Conservation (phyloP, 2,329 filamentous ascomycete species). For the Laburnicola sp. region DNA sequence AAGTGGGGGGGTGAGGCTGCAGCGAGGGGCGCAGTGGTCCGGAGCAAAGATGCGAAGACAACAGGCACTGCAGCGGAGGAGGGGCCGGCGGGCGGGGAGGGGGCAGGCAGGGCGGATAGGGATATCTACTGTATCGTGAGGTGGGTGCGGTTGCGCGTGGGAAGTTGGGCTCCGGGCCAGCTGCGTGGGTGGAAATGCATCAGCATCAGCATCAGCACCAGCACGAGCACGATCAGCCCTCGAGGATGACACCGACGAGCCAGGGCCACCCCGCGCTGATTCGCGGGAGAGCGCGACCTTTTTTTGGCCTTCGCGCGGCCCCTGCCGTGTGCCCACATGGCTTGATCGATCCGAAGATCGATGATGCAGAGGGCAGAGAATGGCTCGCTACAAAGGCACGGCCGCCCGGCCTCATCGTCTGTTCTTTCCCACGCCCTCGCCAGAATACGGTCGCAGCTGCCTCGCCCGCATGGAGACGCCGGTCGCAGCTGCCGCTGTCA, state of each 20-base stretch:
- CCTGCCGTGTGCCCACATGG: neutral
- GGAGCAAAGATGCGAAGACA: neutral
- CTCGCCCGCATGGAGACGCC: slow-evolving; percentile 9
- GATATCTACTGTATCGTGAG: slow-evolving; percentile 3
- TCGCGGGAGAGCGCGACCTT: neutral
- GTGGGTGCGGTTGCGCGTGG: neutral
- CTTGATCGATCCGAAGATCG: neutral
- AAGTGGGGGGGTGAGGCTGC: slow-evolving; percentile 16
- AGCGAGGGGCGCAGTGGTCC: slow-evolving; percentile 7
- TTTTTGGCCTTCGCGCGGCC: neutral
- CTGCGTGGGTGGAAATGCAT: neutral
- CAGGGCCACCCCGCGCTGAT: neutral
- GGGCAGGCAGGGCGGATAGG: neutral
- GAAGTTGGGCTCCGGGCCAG: neutral
- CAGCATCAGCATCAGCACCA: neutral
- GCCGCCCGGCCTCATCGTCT: neutral
- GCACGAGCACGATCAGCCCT: neutral
- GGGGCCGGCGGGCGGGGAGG: neutral
- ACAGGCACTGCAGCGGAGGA: neutral
- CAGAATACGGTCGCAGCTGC: neutral
- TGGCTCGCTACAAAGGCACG: neutral
- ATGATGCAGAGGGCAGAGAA: neutral
- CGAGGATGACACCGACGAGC: neutral
- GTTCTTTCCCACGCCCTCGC: neutral
- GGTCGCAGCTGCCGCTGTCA: slow-evolving; percentile 9